Percentiles rank a stretch among this genome's conserved stretches.
Evolutionary conservation across 2,329 filamentous ascomycete genomes (phyloP).

Genomic region (Massarina eburnea): DNA sequence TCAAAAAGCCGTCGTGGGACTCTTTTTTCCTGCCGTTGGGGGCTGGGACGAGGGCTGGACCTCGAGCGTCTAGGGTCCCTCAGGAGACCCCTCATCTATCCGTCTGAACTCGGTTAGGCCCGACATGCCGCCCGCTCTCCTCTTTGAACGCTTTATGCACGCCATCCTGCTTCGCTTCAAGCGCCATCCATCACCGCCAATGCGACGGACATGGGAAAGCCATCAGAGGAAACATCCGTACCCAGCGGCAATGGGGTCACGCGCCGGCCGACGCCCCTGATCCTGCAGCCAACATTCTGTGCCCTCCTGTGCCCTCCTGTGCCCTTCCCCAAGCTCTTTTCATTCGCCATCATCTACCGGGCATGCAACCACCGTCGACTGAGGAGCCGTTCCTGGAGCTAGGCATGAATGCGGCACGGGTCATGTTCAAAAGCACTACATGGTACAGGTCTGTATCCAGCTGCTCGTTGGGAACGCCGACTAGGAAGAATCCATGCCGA

Average conservation of each 20-base stretch:
- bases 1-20: constrained; percentile 22
- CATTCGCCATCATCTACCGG: constrained; percentile 15
- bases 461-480: constrained; percentile 17
- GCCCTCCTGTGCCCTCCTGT: too few species aligned
- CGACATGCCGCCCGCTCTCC: constrained; percentile 21
- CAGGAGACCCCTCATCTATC: constrained; percentile 28
- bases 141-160: constrained; percentile 37
- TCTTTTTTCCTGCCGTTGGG: constrained; percentile 17
- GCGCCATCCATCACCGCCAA: constrained; percentile 31
- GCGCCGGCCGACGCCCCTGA: constrained; percentile 27
- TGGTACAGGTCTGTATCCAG: constrained; percentile 22
- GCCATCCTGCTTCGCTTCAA: constrained; percentile 40
- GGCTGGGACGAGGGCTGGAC: constrained; percentile 14
- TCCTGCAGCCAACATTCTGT: constrained; percentile 22
- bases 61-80: constrained; percentile 17
- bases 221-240: constrained; percentile 19
- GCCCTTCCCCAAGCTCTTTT: constrained; percentile 11
- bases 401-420: constrained; percentile 17
- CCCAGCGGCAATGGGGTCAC: constrained; percentile 31
- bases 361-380: constrained; percentile 11
- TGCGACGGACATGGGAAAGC: constrained; percentile 12
- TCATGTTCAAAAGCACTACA: constrained; percentile 10
- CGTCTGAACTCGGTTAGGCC: constrained; percentile 31
- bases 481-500: constrained; percentile 28
- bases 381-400: constrained; percentile 30